These are phyloP conservation scores for Solanum megistacrolobum DNA, from an alignment of 257 asterid genomes.

Conservation along the genomic window DNA sequence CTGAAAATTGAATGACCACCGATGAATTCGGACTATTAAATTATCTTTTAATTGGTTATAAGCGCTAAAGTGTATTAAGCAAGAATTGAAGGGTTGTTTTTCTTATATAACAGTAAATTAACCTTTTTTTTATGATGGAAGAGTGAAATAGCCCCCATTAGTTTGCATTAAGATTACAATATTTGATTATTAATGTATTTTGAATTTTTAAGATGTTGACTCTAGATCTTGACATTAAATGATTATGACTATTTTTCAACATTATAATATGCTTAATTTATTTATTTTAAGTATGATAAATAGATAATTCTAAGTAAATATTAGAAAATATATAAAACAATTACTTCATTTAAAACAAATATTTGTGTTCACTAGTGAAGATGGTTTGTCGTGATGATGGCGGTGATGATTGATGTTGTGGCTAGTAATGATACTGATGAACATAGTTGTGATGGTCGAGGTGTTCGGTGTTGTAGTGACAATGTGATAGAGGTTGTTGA, in stretches of 20 bases:
- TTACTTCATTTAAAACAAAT: no score
- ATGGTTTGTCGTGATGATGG: background rate
- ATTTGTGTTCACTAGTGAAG: background rate
- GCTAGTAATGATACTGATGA: no score
- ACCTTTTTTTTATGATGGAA: background rate
- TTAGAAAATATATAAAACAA: background rate
- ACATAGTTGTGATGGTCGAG: background rate
- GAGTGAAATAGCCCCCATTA: background rate
- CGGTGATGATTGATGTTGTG: no score
- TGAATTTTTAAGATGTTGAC: background rate
- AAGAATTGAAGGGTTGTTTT: background rate
- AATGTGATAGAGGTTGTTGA: background rate
- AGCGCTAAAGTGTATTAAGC: background rate
- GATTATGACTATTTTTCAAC: no score
- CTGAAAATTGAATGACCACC: no score
- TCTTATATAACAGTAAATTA: no score
- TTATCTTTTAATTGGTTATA: no score
- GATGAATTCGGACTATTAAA: no score
- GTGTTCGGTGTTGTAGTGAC: background rate
- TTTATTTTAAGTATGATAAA: no score
- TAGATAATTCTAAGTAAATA: background rate
- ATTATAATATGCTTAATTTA: no score
- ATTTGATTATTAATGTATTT: no score
- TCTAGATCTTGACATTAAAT: background rate
- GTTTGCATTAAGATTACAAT: background rate